phyloP scores from a whole-genome alignment of 805 yeast genomes.

The Yarrowia phangngaensis region DNA sequence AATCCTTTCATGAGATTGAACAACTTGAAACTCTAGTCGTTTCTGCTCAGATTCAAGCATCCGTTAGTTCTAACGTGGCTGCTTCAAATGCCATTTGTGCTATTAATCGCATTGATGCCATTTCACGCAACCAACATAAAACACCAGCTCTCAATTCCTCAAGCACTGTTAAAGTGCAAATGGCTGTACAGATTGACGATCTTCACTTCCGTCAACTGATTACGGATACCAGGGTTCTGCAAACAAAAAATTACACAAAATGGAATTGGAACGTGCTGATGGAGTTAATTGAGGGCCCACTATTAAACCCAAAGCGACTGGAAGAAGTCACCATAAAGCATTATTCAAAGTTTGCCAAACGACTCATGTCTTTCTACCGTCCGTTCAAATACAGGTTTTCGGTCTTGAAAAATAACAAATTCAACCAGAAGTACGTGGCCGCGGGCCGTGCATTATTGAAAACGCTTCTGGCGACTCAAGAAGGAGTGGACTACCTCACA shows the following conservation, averaged over 20 bases:
- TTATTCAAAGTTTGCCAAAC: slow-evolving; percentile 73
- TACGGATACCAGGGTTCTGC: slow-evolving; percentile 62
- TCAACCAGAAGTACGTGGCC: slow-evolving; percentile 54
- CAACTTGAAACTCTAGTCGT: slow-evolving; percentile 27
- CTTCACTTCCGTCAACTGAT: slow-evolving; percentile 61
- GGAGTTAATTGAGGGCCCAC: slow-evolving; percentile 77
- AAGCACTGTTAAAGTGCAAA: slow-evolving; percentile 18
- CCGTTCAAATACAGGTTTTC: slow-evolving; percentile 87
- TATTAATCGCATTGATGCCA: slow-evolving; percentile 22
- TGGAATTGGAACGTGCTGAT: slow-evolving; percentile 85
- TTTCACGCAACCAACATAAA: slow-evolving; percentile 33
- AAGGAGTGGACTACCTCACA: slow-evolving; percentile 62
- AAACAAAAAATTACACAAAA: slow-evolving; percentile 69
- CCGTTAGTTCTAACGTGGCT: slow-evolving; percentile 6
- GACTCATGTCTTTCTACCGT: slow-evolving; percentile 79
- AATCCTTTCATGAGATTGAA: slow-evolving; percentile 47
- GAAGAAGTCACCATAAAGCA: slow-evolving; percentile 67
- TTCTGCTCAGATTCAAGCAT: slow-evolving; percentile 16
- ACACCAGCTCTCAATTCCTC: slow-evolving; percentile 26
- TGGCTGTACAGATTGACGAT: slow-evolving; percentile 54
- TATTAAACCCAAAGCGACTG: slow-evolving; percentile 63
- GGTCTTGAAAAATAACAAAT: slow-evolving; percentile 48
- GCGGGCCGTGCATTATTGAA: slow-evolving; percentile 75
- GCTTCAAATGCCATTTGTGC: slow-evolving; percentile 22
- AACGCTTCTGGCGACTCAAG: slow-evolving; percentile 56